Base-by-base conservation (phyloP, 2,329 filamentous ascomycete genomes). In the Geosmithia morbida region DNA sequence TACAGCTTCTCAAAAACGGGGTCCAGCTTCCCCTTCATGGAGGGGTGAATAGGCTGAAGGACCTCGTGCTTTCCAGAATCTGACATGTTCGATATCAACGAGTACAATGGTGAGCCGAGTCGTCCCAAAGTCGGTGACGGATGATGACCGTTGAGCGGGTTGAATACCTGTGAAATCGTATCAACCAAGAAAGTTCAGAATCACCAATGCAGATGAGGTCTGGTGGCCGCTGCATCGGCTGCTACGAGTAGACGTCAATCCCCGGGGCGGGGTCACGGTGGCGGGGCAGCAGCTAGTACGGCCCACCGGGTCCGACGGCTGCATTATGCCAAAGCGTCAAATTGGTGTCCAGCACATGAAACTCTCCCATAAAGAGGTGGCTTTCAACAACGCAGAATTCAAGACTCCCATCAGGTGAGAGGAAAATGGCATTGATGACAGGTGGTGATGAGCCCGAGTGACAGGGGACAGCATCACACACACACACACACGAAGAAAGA, bases 31-130 rank as follows among this genome's bases (percentile, higher is more conserved):
- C 64, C 64, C 18, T 65, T 61, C 55, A 72, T 63, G 5, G 66
- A 65, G 18, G 69, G 66, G 52, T 70, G 68, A 48, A 74, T 63
- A 18, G 69, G 67, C 55, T 74, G 71, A 45, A 72, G 61, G 19
- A 64, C 64, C 57, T 70, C 67, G 54, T 70, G 65, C 47, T 50
- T 56, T 37, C 19, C 43, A 13, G 33, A 37, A 16, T 50, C 45
- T n/a, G 51, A 42, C 7, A 48, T 42, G 43, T 50, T 51, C 11
- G 29, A 37, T 37, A 37, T 37, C 14, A 11, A 37, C 33, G 11
- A 37, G 14, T 11, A 3, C 11, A 16, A 30, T 30, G 33, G 10
- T 37, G 33, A 37, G 13, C 6, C 3, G 11, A 3, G 33, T 16
- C 3, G 11, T 37, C 33, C 14, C 5, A 37, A 37, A 16, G 11